Percentiles rank a stretch among this genome's conserved stretches.
phyloP scores from a whole-genome alignment of 345 rosid genomes.

The Corchorus olitorius region DNA sequence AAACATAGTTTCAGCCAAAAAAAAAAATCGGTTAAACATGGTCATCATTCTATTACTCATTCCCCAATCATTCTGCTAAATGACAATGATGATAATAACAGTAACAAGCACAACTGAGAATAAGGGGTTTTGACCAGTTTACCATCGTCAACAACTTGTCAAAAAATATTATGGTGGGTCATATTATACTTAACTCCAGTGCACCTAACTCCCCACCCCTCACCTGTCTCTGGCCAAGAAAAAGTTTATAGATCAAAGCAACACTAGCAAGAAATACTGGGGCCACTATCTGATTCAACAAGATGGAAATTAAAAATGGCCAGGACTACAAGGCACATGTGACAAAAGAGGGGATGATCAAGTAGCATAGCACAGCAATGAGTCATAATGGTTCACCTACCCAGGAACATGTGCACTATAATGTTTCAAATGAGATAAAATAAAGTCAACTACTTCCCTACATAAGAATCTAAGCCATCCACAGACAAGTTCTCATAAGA shows the following conservation, averaged over 20 bases:
- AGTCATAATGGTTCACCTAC: constrained; percentile 40
- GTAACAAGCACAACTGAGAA: not conserved
- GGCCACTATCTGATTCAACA: constrained; percentile 33
- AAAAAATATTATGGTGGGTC: constrained; percentile 31
- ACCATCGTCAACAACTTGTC: constrained; percentile 19
- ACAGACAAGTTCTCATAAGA: not conserved
- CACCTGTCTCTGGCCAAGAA: constrained; percentile 13
- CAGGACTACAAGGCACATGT: constrained; percentile 32
- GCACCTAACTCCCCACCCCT: constrained; percentile 35
- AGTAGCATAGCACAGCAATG: constrained; percentile 22
- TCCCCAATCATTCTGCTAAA: not conserved
- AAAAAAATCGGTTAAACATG: no score
- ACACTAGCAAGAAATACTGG: constrained; percentile 23
- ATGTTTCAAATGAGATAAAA: constrained; percentile 18
- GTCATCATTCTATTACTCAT: not conserved
- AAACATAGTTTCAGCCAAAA: no score
- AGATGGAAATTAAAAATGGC: constrained; percentile 21
- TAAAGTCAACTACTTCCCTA: not conserved
- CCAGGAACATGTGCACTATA: constrained; percentile 19
- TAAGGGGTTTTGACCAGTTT: not conserved
- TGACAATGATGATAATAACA: not conserved
- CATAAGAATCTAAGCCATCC: not conserved
- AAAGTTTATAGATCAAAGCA: constrained; percentile 16
- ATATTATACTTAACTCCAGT: constrained; percentile 22
- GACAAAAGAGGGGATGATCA: constrained; percentile 22